These are phyloP conservation scores for Vigna trinervia DNA, from an alignment of 306 rosid genomes.

Conservation along the genomic window DNA sequence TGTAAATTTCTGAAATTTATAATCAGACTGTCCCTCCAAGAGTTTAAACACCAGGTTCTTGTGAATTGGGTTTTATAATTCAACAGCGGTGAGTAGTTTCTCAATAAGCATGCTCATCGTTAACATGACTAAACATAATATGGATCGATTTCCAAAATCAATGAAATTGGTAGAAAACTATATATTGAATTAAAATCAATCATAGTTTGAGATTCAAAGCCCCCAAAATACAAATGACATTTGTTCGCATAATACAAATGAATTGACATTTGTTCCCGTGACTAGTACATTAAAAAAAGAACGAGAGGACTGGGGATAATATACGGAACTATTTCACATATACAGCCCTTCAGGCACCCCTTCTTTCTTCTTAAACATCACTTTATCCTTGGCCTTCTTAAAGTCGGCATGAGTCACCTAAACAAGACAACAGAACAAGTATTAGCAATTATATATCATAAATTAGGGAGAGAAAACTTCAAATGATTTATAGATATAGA, in stretches of 20 bases:
- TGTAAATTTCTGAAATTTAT: too few relatives aligned
- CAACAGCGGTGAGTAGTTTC: background rate
- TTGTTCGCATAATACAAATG: constrained; percentile 24
- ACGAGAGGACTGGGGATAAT: background rate
- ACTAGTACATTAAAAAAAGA: constrained; percentile 15
- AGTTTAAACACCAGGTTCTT: background rate
- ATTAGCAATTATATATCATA: background rate
- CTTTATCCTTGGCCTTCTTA: constrained; percentile 99
- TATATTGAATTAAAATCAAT: constrained; percentile 30
- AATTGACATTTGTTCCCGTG: constrained; percentile 24
- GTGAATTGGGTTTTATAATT: background rate
- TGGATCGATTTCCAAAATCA: background rate
- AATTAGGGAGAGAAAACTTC: background rate
- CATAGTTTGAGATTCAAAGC: constrained; percentile 30
- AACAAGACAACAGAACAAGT: constrained; percentile 7
- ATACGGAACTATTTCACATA: constrained; percentile 62
- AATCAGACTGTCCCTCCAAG: background rate
- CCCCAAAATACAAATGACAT: constrained; percentile 22
- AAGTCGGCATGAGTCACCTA: constrained; percentile 91
- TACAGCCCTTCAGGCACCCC: constrained; percentile 98
- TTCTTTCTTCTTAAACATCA: constrained; percentile 99
- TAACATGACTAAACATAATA: background rate
- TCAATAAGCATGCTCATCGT: background rate
- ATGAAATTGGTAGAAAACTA: constrained; percentile 10
- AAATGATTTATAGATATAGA: background rate